Evolutionary conservation across 1,139 yeast genomes (phyloP).

Genomic region (Kodamaea derodonti): DNA sequence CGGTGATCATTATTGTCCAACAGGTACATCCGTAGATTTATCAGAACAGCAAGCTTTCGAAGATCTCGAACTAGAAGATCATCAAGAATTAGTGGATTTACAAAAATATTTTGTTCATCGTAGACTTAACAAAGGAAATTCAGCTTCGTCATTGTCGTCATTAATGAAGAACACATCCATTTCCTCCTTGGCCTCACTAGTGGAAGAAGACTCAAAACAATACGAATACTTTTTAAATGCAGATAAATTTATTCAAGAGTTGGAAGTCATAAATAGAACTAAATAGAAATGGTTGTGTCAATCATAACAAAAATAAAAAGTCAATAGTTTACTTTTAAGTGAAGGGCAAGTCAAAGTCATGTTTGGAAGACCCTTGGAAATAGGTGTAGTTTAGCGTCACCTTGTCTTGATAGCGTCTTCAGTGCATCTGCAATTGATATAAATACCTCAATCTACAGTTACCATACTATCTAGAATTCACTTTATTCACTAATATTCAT

Average conservation of each 20-base stretch:
- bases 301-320: too few relatives aligned
- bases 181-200: constrained; percentile 1
- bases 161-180: constrained; percentile 1
- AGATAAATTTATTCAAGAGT: constrained; percentile 21
- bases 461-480: too few relatives aligned
- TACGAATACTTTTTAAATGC: constrained; percentile 26
- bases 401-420: too few relatives aligned
- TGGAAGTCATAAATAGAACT: constrained; percentile 10
- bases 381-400: too few relatives aligned
- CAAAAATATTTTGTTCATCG: constrained; percentile 12
- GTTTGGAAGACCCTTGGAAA: too few relatives aligned
- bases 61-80: constrained; percentile 11
- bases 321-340: too few relatives aligned
- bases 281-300: too few relatives aligned
- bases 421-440: too few relatives aligned
- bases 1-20: constrained; percentile 29
- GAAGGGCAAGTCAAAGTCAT: too few relatives aligned
- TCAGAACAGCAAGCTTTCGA: constrained; percentile 4
- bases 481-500: too few relatives aligned
- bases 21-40: constrained; percentile 4
- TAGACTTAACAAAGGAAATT: constrained; percentile 9
- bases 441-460: too few relatives aligned
- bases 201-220: background rate
- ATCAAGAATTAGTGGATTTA: constrained; percentile 10
- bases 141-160: constrained; percentile 3